Conservation (phyloP, 139 green algal genomes). For the Picochlorum sp. region DNA sequence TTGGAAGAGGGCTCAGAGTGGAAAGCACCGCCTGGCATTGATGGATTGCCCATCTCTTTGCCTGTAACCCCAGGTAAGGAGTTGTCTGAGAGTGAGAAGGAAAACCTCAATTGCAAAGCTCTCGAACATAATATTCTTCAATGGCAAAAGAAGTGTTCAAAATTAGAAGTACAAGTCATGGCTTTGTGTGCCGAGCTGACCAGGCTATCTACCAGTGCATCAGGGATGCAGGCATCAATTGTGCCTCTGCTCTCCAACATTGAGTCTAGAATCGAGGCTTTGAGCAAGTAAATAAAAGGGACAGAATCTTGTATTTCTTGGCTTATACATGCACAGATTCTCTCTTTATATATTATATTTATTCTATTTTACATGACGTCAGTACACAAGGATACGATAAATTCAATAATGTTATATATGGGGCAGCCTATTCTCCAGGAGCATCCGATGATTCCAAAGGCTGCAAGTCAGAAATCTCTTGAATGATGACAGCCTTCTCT, state of each 20-base stretch:
- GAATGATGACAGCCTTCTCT: constrained; percentile 82
- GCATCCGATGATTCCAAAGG: not conserved
- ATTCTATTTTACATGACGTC: no score
- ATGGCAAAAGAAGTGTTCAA: not conserved
- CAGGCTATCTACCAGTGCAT: not conserved
- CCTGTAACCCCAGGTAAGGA: not conserved
- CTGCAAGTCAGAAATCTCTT: constrained; percentile 53
- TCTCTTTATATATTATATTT: not conserved
- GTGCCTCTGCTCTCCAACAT: constrained; percentile 13
- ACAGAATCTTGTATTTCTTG: not conserved
- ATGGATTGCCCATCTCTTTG: not conserved
- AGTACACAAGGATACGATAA: no score
- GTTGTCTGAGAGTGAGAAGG: not conserved
- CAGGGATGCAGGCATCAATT: constrained; percentile 9
- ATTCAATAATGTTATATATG: no score
- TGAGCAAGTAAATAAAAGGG: constrained; percentile 5
- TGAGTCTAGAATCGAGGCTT: constrained; percentile 8
- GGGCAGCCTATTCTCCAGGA: not conserved
- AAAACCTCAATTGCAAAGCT: not conserved
- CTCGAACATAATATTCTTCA: constrained; percentile 5
- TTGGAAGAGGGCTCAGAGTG: constrained; percentile 56
- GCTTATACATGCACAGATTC: not conserved
- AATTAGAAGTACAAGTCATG: constrained; percentile 9
- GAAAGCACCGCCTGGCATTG: constrained; percentile 1
- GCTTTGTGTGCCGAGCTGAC: constrained; percentile 24